Conservation (phyloP, 1,139 yeast species). For the Blastobotrys raffinosifermentans region DNA sequence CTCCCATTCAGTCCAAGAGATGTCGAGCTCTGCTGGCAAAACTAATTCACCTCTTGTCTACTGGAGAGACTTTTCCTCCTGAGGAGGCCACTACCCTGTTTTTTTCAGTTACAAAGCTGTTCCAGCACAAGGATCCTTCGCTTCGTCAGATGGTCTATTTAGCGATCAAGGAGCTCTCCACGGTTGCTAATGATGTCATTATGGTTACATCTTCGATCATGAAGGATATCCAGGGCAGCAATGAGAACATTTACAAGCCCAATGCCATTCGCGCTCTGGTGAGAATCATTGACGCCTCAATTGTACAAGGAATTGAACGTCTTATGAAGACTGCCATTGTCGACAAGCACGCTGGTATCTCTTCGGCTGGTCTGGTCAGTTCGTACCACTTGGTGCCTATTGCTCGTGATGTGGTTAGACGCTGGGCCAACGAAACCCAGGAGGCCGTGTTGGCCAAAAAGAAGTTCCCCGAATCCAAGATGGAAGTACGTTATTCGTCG, state of each 20-base stretch:
- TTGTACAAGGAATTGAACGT: conserved; percentile 92
- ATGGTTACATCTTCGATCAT: conserved; percentile 97
- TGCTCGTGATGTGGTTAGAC: conserved; percentile 84
- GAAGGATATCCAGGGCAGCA: conserved; percentile 88
- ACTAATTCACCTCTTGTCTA: conserved; percentile 58
- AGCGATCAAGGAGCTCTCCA: conserved; percentile 84
- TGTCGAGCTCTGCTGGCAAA: conserved; percentile 76
- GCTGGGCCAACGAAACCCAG: conserved; percentile 91
- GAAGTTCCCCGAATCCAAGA: conserved; percentile 44
- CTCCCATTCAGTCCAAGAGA: conserved; percentile 83
- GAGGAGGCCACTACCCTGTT: conserved; percentile 90
- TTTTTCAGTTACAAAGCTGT: conserved; percentile 88
- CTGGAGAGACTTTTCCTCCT: conserved; percentile 82
- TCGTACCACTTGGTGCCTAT: conserved; percentile 86
- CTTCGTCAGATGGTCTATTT: conserved; percentile 91
- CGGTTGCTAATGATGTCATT: conserved; percentile 82
- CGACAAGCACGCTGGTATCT: conserved; percentile 79
- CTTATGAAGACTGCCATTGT: conserved; percentile 89
- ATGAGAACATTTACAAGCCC: conserved; percentile 81
- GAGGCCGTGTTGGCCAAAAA: conserved; percentile 75
- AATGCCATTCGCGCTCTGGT: conserved; percentile 91
- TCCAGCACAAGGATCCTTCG: conserved; percentile 87
- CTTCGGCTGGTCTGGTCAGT: conserved; percentile 89
- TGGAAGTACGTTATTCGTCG: conserved; percentile 38
- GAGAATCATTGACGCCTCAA: conserved; percentile 84